A percentile compares a stretch with the other conserved stretches of the same genome.
These are phyloP conservation scores for Talaromyces sp. DNA, from an alignment of 2,329 filamentous ascomycete species.

Conservation along the genomic window DNA sequence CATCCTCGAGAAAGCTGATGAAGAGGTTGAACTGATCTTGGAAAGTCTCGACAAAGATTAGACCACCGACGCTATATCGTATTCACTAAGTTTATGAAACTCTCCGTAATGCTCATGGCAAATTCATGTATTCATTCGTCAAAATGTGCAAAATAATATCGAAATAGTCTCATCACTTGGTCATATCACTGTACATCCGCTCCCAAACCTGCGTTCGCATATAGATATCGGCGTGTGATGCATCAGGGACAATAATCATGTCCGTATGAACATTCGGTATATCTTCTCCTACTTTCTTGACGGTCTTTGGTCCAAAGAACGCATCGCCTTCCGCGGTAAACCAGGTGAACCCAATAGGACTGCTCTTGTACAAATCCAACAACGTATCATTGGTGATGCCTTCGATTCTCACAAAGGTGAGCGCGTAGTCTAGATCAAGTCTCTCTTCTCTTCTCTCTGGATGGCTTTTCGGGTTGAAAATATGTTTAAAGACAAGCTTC, in stretches of 20 bases:
- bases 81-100: background rate
- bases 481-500: background rate
- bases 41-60: background rate
- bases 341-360: background rate
- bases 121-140: too few species aligned
- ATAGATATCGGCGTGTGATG: background rate
- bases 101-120: too few species aligned
- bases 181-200: background rate
- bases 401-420: background rate
- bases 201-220: background rate
- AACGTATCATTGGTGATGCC: background rate
- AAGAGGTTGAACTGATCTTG: conserved; percentile 43
- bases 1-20: conserved; percentile 41
- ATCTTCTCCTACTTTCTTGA: background rate
- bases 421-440: background rate
- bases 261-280: background rate
- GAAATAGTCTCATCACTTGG: background rate
- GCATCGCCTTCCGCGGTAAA: background rate
- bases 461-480: background rate
- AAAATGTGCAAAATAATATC: too few species aligned
- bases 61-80: background rate
- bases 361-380: background rate
- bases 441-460: background rate
- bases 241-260: background rate
- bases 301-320: background rate